Base-by-base conservation (phyloP, 2,329 filamentous ascomycete species). In the Colletotrichum nymphaeae region DNA sequence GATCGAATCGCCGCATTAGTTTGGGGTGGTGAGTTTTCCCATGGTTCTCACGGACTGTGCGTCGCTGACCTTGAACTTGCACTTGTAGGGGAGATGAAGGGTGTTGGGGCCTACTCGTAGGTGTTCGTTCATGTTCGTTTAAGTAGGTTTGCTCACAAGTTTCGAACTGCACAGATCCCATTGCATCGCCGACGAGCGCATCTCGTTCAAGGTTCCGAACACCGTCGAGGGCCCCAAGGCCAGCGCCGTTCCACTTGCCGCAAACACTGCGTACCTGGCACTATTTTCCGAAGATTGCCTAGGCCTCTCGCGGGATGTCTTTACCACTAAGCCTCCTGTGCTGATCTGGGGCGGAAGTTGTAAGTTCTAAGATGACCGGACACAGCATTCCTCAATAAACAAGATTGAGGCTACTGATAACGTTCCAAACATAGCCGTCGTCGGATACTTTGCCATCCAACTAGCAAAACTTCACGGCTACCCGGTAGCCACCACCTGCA, bases 381-480 rank as follows among this genome's bases (percentile, higher is more conserved):
- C 11, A 35, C 32, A 12, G 4, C 32, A 9, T 12, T 35, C 4
- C 32, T 5, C 32, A 35, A 35, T 12, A 35, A 5, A 12, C 32
- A 22, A 24, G 37, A 46, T 30, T 32, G 24, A 49, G 26, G 19
- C 24, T 19, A 37, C 57, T 59, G 16, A 67, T 30, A 24, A 9
- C 11, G 24, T 12, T 12, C 22, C 19, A 8, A 46, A 19, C 22
- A 32, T 26, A 63, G 60, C 37, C 28, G 46, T 35, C 19, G 32
- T 35, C 37, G 60, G 60, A 28, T 32, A 28, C n/a, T 63, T 46
- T 22, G 60, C 60, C 42, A 52, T 63, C 14, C 60, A 63, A 26
- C 42, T 63, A 46, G 60, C 37, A 7, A 37, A 35, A 9, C 60
- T 63, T 24, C 46, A 46, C 30, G 60, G 60, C 12, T 63, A 46